Evolutionary conservation across 1,284 basidiomycete species (phyloP).

Genomic region (Trametes polyzona): DNA sequence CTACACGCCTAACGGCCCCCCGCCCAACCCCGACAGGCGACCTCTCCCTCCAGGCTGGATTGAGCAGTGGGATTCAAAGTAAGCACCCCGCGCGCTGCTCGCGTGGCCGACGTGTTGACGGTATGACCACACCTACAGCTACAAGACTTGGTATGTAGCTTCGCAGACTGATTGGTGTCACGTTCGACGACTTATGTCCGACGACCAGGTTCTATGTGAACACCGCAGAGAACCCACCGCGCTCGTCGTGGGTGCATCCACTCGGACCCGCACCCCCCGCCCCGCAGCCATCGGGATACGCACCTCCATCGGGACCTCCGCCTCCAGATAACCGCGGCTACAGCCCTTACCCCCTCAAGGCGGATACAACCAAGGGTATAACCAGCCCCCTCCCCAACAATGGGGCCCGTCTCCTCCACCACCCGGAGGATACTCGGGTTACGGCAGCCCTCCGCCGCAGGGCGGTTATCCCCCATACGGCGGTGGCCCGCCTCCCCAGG

Average conservation of each 20-base stretch:
- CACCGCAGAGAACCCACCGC: conserved; percentile 59
- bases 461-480: conserved; percentile 36
- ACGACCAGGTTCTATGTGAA: conserved; percentile 71
- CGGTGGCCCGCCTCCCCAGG: conserved; percentile 29
- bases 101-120: conserved; percentile 18
- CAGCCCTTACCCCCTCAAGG: conserved; percentile 30
- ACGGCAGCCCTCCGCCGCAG: conserved; percentile 27
- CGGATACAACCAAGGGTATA: conserved; percentile 20
- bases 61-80: conserved; percentile 70
- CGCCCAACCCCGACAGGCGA: conserved; percentile 64
- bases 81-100: conserved; percentile 32
- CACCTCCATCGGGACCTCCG: conserved; percentile 49
- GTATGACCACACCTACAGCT: conserved; percentile 43
- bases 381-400: conserved; percentile 30
- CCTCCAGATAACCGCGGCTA: conserved; percentile 38
- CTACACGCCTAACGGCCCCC: conserved; percentile 31
- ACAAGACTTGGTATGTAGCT: conserved; percentile 61
- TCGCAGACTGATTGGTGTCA: neutral
- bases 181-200: neutral
- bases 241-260: conserved; percentile 69
- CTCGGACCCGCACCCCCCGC: conserved; percentile 48
- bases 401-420: conserved; percentile 21
- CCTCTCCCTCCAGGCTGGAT: conserved; percentile 72
- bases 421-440: conserved; percentile 21
- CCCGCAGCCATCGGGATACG: conserved; percentile 44